Evolutionary conservation across 2,329 filamentous ascomycete species (phyloP).

Genomic region (Dothideomycetes sp.): DNA sequence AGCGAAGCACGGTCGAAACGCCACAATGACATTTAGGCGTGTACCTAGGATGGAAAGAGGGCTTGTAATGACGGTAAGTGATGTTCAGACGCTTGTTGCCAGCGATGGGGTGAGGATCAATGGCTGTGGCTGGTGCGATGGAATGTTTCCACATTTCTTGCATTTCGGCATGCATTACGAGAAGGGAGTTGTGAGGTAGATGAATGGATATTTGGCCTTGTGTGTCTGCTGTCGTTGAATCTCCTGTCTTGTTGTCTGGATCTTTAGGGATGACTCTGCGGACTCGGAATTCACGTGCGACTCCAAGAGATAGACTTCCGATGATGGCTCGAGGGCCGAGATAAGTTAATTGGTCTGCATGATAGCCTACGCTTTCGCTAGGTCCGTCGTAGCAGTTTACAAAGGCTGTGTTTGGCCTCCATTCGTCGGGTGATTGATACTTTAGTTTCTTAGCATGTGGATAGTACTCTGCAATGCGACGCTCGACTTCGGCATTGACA

Average conservation of each 20-base stretch:
- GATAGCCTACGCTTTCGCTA: slow-evolving; percentile 77
- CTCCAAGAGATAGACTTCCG: slow-evolving; percentile 80
- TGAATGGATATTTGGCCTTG: slow-evolving; percentile 88
- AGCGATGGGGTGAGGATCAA: slow-evolving; percentile 77
- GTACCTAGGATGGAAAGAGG: slow-evolving; percentile 62
- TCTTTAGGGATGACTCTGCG: slow-evolving; percentile 58
- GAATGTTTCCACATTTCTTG: slow-evolving; percentile 95
- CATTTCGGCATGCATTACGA: slow-evolving; percentile 97
- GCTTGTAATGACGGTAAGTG: slow-evolving; percentile 82
- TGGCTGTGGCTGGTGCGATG: slow-evolving; percentile 63
- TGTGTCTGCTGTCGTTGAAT: slow-evolving; percentile 43
- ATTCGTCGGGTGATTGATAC: slow-evolving; percentile 63
- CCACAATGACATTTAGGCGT: slow-evolving; percentile 73
- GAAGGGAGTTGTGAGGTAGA: slow-evolving; percentile 83
- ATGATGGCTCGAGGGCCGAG: slow-evolving; percentile 82
- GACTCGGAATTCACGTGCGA: slow-evolving; percentile 87
- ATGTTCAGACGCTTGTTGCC: slow-evolving; percentile 80
- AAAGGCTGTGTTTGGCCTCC: slow-evolving; percentile 83
- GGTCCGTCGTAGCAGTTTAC: slow-evolving; percentile 89
- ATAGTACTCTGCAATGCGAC: slow-evolving; percentile 60
- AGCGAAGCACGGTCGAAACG: slow-evolving; percentile 60
- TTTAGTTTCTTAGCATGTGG: slow-evolving; percentile 63
- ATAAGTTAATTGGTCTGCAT: slow-evolving; percentile 88
- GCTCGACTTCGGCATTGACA: slow-evolving; percentile 69
- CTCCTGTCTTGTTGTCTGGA: slow-evolving; percentile 36